Base-by-base conservation (phyloP, 192 early-diverging fungal species). In the Rhizophagus prolifer region DNA sequence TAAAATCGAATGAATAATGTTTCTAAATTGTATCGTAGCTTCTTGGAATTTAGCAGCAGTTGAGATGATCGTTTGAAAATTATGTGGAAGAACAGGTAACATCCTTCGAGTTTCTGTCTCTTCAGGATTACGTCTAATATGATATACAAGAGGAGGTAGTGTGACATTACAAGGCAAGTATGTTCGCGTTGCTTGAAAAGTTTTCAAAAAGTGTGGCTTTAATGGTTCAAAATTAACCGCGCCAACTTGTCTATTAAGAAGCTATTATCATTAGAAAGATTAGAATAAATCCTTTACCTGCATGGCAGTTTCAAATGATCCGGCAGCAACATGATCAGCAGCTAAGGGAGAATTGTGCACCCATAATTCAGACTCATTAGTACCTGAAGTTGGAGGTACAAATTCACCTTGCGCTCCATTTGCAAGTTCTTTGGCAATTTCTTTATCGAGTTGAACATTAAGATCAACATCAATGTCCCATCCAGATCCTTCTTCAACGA, bases 301-400 rank as follows among this genome's bases (percentile, higher is more conserved):
- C 94, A 99, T 97, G 2, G 96, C 98, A 36, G 89, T 91, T 76
- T 97, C 96, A 81, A 97, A 98, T 28, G 93, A 91, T 58, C 97
- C 97, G 14, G 96, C 96, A 0, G 95, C 95, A 80, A 97, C 90
- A 79, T 97, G 96, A 82, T 99, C 96, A 0, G 89, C 94, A 16
- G 96, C 94, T 70, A 95, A 84, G 26, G 84, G 83, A 7, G 96
- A 97, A 84, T 93, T 96, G 72, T 92, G 92, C 60, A 88, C 85
- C 95, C 96, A 98, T 13, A 86, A 58, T 14, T 92, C 91, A 13
- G 82, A 85, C 76, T 95, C 89, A 75, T 81, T 86, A 9, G 89
- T 85, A 13, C 96, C 96, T 10, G 91, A 84, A 58, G 90, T 87
- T 12, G 96, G 95, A 3, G 93, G 82, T 68, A 89, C 87, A 83